Evolutionary conservation across 2,329 filamentous ascomycete genomes (phyloP), one percentile per base, ranked within the genome.

Genomic region (Tolypocladium sp.): DNA sequence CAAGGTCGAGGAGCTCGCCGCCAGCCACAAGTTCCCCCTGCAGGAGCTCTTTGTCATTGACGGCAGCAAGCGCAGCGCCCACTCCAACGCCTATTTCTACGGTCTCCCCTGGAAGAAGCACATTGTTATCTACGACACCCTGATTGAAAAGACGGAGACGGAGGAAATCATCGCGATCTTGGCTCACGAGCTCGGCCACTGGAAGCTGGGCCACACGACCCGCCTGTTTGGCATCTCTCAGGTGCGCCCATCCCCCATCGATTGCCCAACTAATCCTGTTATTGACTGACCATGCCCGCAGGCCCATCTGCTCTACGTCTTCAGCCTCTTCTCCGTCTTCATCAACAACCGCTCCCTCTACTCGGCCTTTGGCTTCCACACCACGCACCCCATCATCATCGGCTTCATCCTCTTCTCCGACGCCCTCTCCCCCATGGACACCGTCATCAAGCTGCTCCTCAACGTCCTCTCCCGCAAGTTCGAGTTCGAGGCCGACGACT

Each of bases 41-140:
- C 86, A 89, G 63, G 92, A 97, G 71, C 83, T 99, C 52, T 91
- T 96, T 70, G 92, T 97, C 69, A 99, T 99, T 69, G 91, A 95
- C 70, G 91, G 91, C 60, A 92, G 88, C 78, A 94, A 92, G 80
- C 83, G 91, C 69, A 91, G 87, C 71, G 88, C 90, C 38, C 91
- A 95, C 77, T 91, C 88, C 75, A 95, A 95, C 72, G 91, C 91
- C 40, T 94, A 95, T 76, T 99, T 99, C 79, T 97, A 95, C 68
- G 94, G 94, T 61, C 84, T 99, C 59, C 94, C 94, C 49, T 99
- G 93, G 92, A 97, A 97, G 84, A 97, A 97, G 84, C 95, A 97
- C 79, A 99, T 99, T 79, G 94, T 99, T 69, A 95, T 99, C 71
- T 99, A 96, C 73, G 94, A 99, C 72, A 99, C 95, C 6, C 78